Percentiles rank a stretch among this genome's conserved stretches.
These are phyloP conservation scores for Scutellaria barbata DNA, from an alignment of 257 asterid genomes.

Conservation along the genomic window DNA sequence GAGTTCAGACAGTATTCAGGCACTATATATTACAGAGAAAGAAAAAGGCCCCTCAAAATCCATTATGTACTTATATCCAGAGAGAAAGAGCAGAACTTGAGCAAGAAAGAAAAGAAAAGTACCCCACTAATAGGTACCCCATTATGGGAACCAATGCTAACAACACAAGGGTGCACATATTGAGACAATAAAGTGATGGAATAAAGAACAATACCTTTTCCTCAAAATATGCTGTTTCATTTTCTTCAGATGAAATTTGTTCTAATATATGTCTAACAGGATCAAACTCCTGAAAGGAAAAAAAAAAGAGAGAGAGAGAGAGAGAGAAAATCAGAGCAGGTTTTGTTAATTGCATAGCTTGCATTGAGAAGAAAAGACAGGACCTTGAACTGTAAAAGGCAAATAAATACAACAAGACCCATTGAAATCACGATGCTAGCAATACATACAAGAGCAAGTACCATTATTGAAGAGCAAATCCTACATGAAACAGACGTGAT, in stretches of 20 bases:
- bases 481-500: constrained; percentile 24
- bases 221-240: constrained; percentile 70
- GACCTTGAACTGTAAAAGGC: constrained; percentile 17
- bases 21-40: background rate
- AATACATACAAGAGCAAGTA: constrained; percentile 25
- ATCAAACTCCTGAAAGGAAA: constrained; percentile 73
- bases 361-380: constrained; percentile 17
- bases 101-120: constrained; percentile 8
- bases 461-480: constrained; percentile 28
- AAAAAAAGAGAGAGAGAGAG: background rate
- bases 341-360: constrained; percentile 38
- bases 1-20: background rate
- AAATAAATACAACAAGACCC: constrained; percentile 20
- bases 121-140: background rate
- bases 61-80: background rate
- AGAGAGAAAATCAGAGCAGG: constrained; percentile 23
- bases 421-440: constrained; percentile 17
- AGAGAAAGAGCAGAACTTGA: background rate
- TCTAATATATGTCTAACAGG: constrained; percentile 79
- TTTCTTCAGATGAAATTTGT: constrained; percentile 75
- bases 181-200: constrained; percentile 28
- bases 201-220: constrained; percentile 63
- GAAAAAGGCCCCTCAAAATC: constrained; percentile 1
- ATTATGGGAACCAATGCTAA: constrained; percentile 17
- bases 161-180: constrained; percentile 20